Evolutionary conservation across 164 flowering plant genomes (phyloP), one percentile per base, ranked within the genome.

Genomic region (Nymphaea thermarum): DNA sequence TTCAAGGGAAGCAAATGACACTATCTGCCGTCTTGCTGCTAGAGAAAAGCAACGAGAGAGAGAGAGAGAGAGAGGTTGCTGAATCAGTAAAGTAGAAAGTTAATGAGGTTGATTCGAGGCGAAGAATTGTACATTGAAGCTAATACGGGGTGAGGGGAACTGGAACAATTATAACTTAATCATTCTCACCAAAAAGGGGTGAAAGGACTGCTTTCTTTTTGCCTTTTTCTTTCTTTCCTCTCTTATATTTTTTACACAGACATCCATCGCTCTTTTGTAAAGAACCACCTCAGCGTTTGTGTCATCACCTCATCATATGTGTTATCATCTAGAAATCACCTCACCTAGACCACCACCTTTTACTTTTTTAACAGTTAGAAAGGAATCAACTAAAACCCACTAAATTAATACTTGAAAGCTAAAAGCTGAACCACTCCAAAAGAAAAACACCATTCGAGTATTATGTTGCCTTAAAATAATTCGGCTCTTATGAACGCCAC

Each of bases 271-370:
- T 62, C 42, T 62, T 62, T 62, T 62, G 57, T 51, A 7, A 51
- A 51, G 57, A 51, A 51, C 57, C 57, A 51, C 57, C 36, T 25
- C 36, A 25, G 36, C 36, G 36, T 25, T 25, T 25, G 36, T 25
- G 36, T 25, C 36, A 55, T 10, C 12, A 62, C 64, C 12, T 62
- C 64, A 62, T 62, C 64, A 61, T 61, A 15, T 16, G 63, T 61
- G 63, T 61, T 15, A 61, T 61, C 63, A 62, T 62, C 5, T 41
- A 62, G 16, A 62, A 17, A 62, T 62, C 7, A 62, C 64, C 64
- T 62, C 64, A 62, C 64, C 57, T 25, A 51, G 12, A 51, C 14
- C 57, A 51, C 57, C 57, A 62, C 64, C 64, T 62, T 62, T 62
- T 11, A 62, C 64, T 62, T 62, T 62, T 62, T 17, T 17, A 10